Evolutionary conservation across 176 grass and related monocot species (phyloP).

Genomic region (Oryza nivara): DNA sequence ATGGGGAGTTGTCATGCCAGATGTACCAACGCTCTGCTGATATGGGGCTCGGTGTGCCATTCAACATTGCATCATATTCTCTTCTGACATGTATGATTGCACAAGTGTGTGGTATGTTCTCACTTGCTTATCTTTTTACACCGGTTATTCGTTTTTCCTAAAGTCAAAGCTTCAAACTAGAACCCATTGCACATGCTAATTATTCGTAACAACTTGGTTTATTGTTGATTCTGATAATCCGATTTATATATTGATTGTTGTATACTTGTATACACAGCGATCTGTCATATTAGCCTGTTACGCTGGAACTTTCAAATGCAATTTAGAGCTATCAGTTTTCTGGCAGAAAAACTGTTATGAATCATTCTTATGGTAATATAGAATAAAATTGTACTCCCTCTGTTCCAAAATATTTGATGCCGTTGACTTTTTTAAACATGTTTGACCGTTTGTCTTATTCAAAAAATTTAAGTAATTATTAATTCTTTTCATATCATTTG

Average conservation of each 20-base stretch:
- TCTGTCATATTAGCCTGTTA: not conserved
- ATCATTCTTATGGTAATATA: not conserved
- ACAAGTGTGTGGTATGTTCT: slow-evolving; percentile 86
- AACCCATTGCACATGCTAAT: not conserved
- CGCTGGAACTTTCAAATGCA: not conserved
- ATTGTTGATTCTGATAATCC: not conserved
- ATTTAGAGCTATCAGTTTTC: not conserved
- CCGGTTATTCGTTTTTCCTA: not conserved
- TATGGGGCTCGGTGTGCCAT: slow-evolving; percentile 91
- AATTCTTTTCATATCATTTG: no score
- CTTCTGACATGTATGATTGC: slow-evolving; percentile 88
- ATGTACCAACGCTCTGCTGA: slow-evolving; percentile 97
- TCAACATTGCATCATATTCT: slow-evolving; percentile 86
- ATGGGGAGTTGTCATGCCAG: slow-evolving; percentile 86
- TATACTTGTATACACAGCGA: not conserved
- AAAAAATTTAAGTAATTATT: no score
- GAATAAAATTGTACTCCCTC: not conserved
- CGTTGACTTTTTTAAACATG: no score
- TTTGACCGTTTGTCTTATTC: no score
- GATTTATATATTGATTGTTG: not conserved
- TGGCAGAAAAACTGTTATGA: not conserved
- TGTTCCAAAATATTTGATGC: no score
- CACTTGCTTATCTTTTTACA: not conserved
- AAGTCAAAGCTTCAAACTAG: not conserved
- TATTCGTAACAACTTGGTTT: not conserved